phyloP scores from a whole-genome alignment of 148 eudicot species.

The Cornus florida region DNA sequence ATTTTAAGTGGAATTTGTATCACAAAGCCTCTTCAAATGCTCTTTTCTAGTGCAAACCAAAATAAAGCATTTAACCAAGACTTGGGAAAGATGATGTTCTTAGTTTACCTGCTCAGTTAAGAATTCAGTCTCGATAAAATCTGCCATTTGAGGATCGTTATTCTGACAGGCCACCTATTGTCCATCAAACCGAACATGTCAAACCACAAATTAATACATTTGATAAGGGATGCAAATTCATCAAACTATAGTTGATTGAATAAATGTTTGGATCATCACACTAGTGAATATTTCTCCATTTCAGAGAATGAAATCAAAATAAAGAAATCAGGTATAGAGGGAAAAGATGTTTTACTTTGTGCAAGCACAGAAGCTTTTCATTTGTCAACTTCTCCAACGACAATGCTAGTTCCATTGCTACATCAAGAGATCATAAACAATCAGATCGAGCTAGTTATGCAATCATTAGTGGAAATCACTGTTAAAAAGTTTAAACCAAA shows the following conservation, averaged over 20 bases:
- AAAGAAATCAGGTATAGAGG: not conserved
- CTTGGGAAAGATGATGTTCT: not conserved
- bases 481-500: too few relatives aligned
- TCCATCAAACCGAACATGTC: not conserved
- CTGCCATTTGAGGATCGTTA: constrained; percentile 75
- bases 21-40: not conserved
- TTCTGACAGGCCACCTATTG: constrained; percentile 63
- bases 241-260: not conserved
- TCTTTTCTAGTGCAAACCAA: not conserved
- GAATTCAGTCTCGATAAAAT: constrained; percentile 71
- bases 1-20: not conserved
- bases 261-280: not conserved
- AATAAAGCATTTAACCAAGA: not conserved
- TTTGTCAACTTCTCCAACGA: constrained; percentile 81
- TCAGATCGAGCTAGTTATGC: not conserved
- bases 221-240: not conserved
- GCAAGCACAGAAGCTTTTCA: constrained; percentile 65
- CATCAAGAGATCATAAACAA: constrained; percentile 17
- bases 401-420: constrained; percentile 92
- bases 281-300: not conserved
- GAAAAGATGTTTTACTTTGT: constrained; percentile 36
- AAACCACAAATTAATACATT: not conserved
- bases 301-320: not conserved
- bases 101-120: constrained; percentile 67
- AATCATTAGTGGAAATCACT: too few relatives aligned